These are phyloP conservation scores for Nicotiana tabacum DNA, from an alignment of 257 asterid genomes.

Conservation along the genomic window DNA sequence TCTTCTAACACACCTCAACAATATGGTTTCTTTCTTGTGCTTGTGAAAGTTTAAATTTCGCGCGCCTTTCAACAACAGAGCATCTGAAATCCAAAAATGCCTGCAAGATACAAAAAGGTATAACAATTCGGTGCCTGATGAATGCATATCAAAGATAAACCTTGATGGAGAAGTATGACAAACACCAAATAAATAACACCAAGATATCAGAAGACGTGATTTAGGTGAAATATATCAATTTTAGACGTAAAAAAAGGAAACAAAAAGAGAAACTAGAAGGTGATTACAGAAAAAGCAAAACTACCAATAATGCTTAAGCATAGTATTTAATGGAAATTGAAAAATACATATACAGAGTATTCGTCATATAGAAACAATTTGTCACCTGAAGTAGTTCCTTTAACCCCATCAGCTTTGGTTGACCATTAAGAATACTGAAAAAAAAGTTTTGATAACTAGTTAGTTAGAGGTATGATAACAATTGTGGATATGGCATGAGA, in stretches of 20 bases:
- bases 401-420: conserved; percentile 93
- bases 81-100: conserved; percentile 92
- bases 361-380: conserved; percentile 8
- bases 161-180: not conserved
- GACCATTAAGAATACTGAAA: conserved; percentile 85
- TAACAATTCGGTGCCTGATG: not conserved
- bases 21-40: conserved; percentile 89
- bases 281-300: not conserved
- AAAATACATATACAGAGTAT: not conserved
- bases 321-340: not conserved
- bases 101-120: conserved; percentile 30
- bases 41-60: conserved; percentile 68
- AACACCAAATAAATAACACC: not conserved
- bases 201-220: not conserved
- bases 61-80: conserved; percentile 90
- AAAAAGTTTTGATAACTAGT: not conserved
- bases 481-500: not conserved
- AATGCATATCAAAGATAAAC: not conserved
- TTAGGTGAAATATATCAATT: not conserved
- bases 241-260: not conserved
- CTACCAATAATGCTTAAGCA: not conserved
- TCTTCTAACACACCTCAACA: conserved; percentile 60
- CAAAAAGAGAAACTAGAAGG: conserved; percentile 6
- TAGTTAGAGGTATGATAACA: not conserved
- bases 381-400: conserved; percentile 93